Percentiles rank a stretch among this genome's conserved stretches.
These are phyloP conservation scores for Sutorius australiensis DNA, from an alignment of 768 basidiomycete genomes.

Conservation along the genomic window DNA sequence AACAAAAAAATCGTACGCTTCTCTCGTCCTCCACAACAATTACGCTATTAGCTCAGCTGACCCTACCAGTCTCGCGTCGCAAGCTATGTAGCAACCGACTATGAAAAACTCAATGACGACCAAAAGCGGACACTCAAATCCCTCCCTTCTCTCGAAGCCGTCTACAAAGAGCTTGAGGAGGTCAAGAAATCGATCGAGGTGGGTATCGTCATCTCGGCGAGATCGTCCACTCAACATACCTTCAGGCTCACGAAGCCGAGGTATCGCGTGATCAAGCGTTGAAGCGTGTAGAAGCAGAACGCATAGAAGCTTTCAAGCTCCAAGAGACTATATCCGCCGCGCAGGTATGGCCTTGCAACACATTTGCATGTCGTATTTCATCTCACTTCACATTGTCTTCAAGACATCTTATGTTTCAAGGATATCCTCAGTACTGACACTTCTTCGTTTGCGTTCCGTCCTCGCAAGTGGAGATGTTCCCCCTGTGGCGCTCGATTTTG, in stretches of 20 bases:
- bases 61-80: constrained; percentile 62
- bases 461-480: constrained; percentile 45
- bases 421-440: constrained; percentile 49
- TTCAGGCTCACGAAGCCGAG: constrained; percentile 63
- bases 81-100: constrained; percentile 61
- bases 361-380: not conserved
- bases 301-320: constrained; percentile 51
- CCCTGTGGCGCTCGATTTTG: constrained; percentile 40
- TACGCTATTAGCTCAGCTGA: constrained; percentile 8
- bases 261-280: constrained; percentile 49
- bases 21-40: constrained; percentile 12
- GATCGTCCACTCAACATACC: not conserved
- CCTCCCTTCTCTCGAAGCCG: constrained; percentile 71
- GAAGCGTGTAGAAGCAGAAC: constrained; percentile 56
- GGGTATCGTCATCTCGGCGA: constrained; percentile 35
- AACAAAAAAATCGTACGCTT: constrained; percentile 78
- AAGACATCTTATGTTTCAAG: constrained; percentile 45
- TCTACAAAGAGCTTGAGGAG: constrained; percentile 78
- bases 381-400: not conserved
- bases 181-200: constrained; percentile 86
- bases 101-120: constrained; percentile 81
- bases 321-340: constrained; percentile 53
- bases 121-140: constrained; percentile 72
- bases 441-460: constrained; percentile 55
- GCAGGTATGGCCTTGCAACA: constrained; percentile 41